Conservation (phyloP, 305 asterid species). For the Solanum chacoense region DNA sequence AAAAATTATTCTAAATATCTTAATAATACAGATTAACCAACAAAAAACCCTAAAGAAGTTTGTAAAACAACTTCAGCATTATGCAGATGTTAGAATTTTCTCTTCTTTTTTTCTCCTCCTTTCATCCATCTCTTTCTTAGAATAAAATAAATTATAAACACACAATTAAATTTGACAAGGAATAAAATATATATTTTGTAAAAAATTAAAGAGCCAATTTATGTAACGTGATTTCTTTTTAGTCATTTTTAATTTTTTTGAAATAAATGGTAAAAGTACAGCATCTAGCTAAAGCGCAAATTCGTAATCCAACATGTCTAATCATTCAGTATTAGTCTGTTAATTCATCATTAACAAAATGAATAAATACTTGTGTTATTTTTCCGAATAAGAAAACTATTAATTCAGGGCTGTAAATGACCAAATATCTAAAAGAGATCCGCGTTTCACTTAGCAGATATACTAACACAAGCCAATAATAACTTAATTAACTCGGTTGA, state of each 20-base stretch:
- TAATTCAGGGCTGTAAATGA: background rate
- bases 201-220: background rate
- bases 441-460: background rate
- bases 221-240: too few relatives aligned
- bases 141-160: background rate
- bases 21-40: background rate
- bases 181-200: too few relatives aligned
- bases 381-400: background rate
- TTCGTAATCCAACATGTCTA: background rate
- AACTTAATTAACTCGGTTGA: background rate
- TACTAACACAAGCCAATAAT: background rate
- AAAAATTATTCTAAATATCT: background rate
- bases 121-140: too few relatives aligned
- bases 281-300: background rate
- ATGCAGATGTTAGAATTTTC: background rate
- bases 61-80: background rate
- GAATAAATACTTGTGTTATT: background rate
- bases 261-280: background rate
- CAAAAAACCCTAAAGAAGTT: background rate
- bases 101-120: background rate
- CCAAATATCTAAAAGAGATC: background rate
- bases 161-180: background rate
- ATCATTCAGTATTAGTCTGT: background rate
- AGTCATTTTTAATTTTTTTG: background rate
- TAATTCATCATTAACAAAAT: background rate